These are phyloP conservation scores for Angophora floribunda DNA, from an alignment of 345 rosid species.

Conservation along the genomic window DNA sequence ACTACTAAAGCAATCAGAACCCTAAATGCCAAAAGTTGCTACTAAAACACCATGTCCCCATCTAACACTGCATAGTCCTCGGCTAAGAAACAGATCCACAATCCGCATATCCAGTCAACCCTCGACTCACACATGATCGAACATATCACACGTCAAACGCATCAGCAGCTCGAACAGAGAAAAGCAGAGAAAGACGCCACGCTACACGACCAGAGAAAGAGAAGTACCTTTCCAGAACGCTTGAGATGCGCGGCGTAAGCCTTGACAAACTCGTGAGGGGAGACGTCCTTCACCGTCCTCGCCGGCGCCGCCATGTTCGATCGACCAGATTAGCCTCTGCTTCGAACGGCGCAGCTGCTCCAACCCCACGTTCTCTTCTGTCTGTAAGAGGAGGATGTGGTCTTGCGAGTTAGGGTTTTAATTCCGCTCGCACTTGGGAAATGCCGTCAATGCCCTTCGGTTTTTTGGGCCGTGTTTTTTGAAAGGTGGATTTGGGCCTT, in stretches of 20 bases:
- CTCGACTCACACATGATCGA: background rate
- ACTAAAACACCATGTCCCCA: background rate
- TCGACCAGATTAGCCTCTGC: background rate
- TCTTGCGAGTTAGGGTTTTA: background rate
- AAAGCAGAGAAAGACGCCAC: background rate
- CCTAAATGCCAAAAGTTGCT: background rate
- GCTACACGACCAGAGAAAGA: too few species aligned
- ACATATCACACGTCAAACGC: background rate
- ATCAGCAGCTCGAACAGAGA: background rate
- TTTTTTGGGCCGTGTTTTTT: background rate
- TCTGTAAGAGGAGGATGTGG: background rate
- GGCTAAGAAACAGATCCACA: background rate
- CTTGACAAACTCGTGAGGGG: slow-evolving; percentile 47
- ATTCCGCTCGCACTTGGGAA: background rate
- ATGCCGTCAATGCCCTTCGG: background rate
- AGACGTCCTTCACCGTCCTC: slow-evolving; percentile 39
- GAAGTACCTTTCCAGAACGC: slow-evolving; percentile 40
- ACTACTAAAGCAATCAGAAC: background rate
- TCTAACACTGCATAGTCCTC: background rate
- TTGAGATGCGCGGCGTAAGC: slow-evolving; percentile 46
- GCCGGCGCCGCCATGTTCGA: slow-evolving; percentile 12
- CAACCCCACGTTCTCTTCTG: background rate
- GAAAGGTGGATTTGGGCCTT: background rate
- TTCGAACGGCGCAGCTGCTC: background rate
- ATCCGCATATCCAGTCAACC: background rate